Percentiles rank a stretch among this genome's conserved stretches.
These are phyloP conservation scores for Coemansia reversa DNA, from an alignment of 192 early-diverging fungal species.

Conservation along the genomic window DNA sequence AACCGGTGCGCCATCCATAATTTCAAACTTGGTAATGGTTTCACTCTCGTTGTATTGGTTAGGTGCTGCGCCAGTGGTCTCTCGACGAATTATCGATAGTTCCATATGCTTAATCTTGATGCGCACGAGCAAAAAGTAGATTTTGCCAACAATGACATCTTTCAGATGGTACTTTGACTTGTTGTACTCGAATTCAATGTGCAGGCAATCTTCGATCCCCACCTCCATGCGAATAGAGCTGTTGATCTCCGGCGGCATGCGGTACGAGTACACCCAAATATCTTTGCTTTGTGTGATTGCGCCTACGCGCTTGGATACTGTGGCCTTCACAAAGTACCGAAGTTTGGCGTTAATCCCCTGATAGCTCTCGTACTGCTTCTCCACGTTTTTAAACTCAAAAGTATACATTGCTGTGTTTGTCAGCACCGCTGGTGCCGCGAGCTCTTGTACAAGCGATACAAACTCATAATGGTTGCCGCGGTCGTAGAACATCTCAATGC, in stretches of 20 bases:
- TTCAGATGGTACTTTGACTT: slow-evolving; percentile 98
- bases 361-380: slow-evolving; percentile 98
- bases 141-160: slow-evolving; percentile 99
- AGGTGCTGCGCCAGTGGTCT: slow-evolving; percentile 94
- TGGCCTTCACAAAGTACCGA: slow-evolving; percentile 95
- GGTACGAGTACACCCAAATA: slow-evolving; percentile 98
- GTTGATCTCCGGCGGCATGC: slow-evolving; percentile 82
- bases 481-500: slow-evolving; percentile 96
- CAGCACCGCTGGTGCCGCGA: slow-evolving; percentile 92
- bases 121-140: slow-evolving; percentile 97
- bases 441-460: slow-evolving; percentile 87
- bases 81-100: slow-evolving; percentile 94
- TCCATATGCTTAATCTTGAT: slow-evolving; percentile 99
- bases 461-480: slow-evolving; percentile 95
- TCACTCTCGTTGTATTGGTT: slow-evolving; percentile 99
- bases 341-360: slow-evolving; percentile 98
- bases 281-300: slow-evolving; percentile 92
- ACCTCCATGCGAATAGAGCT: slow-evolving; percentile 99
- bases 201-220: slow-evolving; percentile 98
- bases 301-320: slow-evolving; percentile 79
- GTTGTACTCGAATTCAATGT: slow-evolving; percentile 99
- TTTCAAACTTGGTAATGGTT: slow-evolving; percentile 98
- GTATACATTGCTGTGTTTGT: slow-evolving; percentile 75
- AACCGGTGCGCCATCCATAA: slow-evolving; percentile 99
- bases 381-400: slow-evolving; percentile 99